Evolutionary conservation across 371 early-diverging fungal genomes (phyloP), one percentile per base, ranked within the genome.

Genomic region (Apophysomyces elegans): DNA sequence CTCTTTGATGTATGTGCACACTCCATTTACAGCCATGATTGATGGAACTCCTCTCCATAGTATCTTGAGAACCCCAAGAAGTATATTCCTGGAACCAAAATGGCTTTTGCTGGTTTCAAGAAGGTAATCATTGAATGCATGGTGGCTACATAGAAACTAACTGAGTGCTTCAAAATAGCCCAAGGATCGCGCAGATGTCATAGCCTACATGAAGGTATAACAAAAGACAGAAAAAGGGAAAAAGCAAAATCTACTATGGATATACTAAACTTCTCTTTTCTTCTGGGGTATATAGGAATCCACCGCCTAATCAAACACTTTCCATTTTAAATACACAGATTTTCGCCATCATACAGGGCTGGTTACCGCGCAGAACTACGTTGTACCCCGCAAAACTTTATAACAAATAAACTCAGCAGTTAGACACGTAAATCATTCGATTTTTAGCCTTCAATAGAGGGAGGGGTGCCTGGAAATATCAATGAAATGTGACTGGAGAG

Each of bases 91-190:
- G 96, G 95, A 68, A 94, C 98, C 76, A 96, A 95, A 93, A 97
- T 98, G 97, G 95, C 95, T 58, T 97, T 97, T 76, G 95, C 96
- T 71, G 98, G 98, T 47, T 95, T 98, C 88, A 98, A 98, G 92
- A 97, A 98, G 71, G 58, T 58, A 37, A 58, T 5, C 9, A 8
- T 7, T 18, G n/a, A 26, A 11, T 18, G 5, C 4, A 6, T 4
- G 21, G 9, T 18, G 21, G 38, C 38, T 18, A 47, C 35, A 56
- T 38, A 37, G 37, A 21, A 56, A 38, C 37, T 26, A 2, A 32
- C 7, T 56, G 38, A 37, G 13, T 37, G 32, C 63, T 18, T 37
- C 4, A 6, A 60, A 35, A 26, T 45, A 58, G 39, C 64, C 64
- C 37, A 44, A 64, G 45, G 69, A 68, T 37, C 64, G 69, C 37